Base-by-base conservation (phyloP, 768 basidiomycete species). In the Dentipellis fragilis region DNA sequence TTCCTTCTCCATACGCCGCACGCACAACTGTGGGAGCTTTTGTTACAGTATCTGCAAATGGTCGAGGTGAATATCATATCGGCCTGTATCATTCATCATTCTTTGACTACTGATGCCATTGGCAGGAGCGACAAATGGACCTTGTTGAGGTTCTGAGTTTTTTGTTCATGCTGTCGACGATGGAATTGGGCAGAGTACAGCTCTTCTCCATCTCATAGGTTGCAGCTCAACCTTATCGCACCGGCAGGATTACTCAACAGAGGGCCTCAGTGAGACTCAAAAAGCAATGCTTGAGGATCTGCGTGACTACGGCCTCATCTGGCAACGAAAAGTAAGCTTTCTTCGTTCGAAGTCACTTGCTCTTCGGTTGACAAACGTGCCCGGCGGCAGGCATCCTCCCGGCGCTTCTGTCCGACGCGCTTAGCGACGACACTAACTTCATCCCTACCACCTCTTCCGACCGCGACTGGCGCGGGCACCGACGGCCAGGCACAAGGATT, bases 131-230 rank as follows among this genome's bases (percentile, higher is more conserved):
- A 55, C 80, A 84, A 65, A 91, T 93, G 84, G 94, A 95, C 69
- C 75, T 94, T 0, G 91, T 97, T 9, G 91, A 95, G 67, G 89
- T 96, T 9, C 76, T 98, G 54, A 87, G 87, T 60, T 93, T 98
- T 70, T 76, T 97, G 50, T 93, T 98, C 75, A 96, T 97, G 87
- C 76, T 99, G 58, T 93, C 93, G 1, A 96, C 90, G 3, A 93
- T 94, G 84, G 92, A 96, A 66, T 81, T 98, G 6, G 93, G 93
- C 49, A 77, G 85, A 62, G 93, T 93, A 65, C 68, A 29, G 29
- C 79, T 69, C 37, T 39, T 49, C 49, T 54, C 46, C n/a, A n/a
- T 57, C 52, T 47, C 23, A 39, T 59, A 58, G 46, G 57, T 56
- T 52, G 23, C 38, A 56, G 51, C 52, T 21, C 47, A n/a, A 1